Evolutionary conservation across 2,329 filamentous ascomycete species (phyloP).

Genomic region (Ophiostoma australiae): DNA sequence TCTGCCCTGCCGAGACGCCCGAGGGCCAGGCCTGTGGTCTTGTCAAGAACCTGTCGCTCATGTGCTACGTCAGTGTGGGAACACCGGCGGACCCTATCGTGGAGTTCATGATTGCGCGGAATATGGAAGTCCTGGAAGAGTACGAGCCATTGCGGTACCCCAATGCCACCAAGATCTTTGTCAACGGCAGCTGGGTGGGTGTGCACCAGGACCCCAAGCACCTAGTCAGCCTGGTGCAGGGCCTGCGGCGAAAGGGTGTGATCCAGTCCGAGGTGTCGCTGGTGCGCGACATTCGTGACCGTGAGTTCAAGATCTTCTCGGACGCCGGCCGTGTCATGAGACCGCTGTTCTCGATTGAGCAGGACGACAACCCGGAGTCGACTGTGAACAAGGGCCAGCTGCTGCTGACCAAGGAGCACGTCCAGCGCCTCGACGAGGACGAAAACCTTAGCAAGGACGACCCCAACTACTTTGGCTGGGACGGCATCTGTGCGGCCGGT

Average conservation of each 20-base stretch:
- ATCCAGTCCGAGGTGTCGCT: conserved; percentile 91
- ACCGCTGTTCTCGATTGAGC: conserved; percentile 88
- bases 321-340: conserved; percentile 93
- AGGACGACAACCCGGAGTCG: conserved; percentile 68
- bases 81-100: conserved; percentile 85
- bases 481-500: conserved; percentile 74
- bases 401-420: conserved; percentile 76
- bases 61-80: conserved; percentile 97
- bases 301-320: conserved; percentile 98
- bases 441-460: conserved; percentile 61
- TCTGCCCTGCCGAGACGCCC: conserved; percentile 94
- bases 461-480: conserved; percentile 72
- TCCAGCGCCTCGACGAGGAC: conserved; percentile 60
- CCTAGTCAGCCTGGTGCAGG: conserved; percentile 72
- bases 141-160: conserved; percentile 82
- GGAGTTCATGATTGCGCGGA: conserved; percentile 91
- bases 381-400: conserved; percentile 60
- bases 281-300: conserved; percentile 91
- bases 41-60: conserved; percentile 94
- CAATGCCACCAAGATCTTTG: conserved; percentile 93
- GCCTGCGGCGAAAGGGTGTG: conserved; percentile 72
- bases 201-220: conserved; percentile 85
- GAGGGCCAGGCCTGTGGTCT: conserved; percentile 97
- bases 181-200: conserved; percentile 97
- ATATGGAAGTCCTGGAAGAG: conserved; percentile 95